Conservation (phyloP, 805 yeast genomes). For the Suhomyces prunicola region DNA sequence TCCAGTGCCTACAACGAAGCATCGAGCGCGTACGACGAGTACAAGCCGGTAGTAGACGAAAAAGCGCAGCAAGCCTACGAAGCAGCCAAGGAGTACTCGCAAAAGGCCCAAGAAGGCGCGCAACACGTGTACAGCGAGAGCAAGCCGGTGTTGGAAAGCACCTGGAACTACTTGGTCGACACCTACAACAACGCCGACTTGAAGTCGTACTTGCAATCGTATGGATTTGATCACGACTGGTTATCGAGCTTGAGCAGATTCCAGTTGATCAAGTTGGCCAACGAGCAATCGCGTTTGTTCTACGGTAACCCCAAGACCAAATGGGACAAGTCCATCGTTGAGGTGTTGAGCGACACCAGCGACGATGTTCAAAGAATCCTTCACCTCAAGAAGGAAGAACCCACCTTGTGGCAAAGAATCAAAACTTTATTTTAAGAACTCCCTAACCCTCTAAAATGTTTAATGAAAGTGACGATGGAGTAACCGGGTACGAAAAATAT, state of each 20-base stretch:
- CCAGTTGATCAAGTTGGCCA: conserved; percentile 37
- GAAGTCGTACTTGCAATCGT: conserved; percentile 36
- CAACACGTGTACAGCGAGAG: conserved; percentile 5
- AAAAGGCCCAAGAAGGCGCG: neutral
- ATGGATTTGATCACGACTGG: conserved; percentile 34
- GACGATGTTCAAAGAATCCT: conserved; percentile 1
- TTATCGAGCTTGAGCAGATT: conserved; percentile 20
- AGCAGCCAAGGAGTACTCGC: conserved; percentile 7
- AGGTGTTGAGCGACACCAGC: conserved; percentile 2
- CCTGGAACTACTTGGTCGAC: conserved; percentile 23
- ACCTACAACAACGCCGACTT: conserved; percentile 45
- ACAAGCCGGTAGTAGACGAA: conserved; percentile 11
- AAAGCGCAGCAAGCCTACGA: conserved; percentile 8
- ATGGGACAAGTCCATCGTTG: conserved; percentile 8
- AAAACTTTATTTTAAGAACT: neutral
- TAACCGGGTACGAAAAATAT: too few species aligned
- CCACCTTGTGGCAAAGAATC: conserved; percentile 5
- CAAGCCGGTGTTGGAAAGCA: neutral
- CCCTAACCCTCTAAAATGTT: neutral
- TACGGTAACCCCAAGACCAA: conserved; percentile 17
- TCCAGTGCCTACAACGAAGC: conserved; percentile 8
- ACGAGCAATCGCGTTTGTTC: conserved; percentile 41
- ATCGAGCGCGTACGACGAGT: conserved; percentile 5
- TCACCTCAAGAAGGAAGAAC: conserved; percentile 4
- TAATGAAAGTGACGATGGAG: too few species aligned